Percentiles rank a stretch among this genome's conserved stretches.
phyloP scores from a whole-genome alignment of 2,329 filamentous ascomycete genomes.

The Teratosphaeria epicoccoides region DNA sequence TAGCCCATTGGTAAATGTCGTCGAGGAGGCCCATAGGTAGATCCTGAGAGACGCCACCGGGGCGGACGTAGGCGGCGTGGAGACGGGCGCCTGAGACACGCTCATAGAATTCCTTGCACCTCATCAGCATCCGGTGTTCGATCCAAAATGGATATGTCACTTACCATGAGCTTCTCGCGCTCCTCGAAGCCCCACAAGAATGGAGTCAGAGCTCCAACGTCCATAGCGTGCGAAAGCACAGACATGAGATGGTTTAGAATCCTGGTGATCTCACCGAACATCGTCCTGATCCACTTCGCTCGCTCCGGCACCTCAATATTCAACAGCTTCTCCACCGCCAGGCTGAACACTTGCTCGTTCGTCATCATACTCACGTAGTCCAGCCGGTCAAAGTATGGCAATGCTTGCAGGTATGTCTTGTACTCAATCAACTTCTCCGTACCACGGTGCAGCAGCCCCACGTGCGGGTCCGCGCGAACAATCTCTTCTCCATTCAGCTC shows the following conservation, averaged over 20 bases:
- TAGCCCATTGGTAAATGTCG: constrained; percentile 99
- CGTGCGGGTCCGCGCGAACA: constrained; percentile 89
- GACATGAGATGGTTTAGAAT: constrained; percentile 97
- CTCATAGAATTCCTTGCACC: constrained; percentile 88
- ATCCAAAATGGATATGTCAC: constrained; percentile 15
- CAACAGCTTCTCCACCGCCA: constrained; percentile 94
- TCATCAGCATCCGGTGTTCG: constrained; percentile 5
- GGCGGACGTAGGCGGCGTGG: constrained; percentile 92
- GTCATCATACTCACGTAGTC: constrained; percentile 99
- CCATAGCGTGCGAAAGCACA: constrained; percentile 93
- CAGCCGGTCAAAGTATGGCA: constrained; percentile 96
- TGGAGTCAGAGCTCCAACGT: constrained; percentile 92
- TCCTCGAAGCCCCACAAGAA: constrained; percentile 99
- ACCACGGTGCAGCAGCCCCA: constrained; percentile 88
- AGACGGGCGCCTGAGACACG: constrained; percentile 96
- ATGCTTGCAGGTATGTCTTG: constrained; percentile 95
- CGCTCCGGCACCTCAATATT: constrained; percentile 93
- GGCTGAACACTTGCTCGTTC: constrained; percentile 93
- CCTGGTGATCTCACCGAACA: constrained; percentile 93
- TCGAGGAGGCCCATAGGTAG: constrained; percentile 87
- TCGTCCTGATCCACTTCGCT: constrained; percentile 90
- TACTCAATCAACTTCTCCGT: constrained; percentile 99
- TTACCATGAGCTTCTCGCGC: constrained; percentile 98
- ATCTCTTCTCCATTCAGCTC: constrained; percentile 98
- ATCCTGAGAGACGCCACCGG: constrained; percentile 93